These are phyloP conservation scores for Phialophora expanda DNA, from an alignment of 2,329 filamentous ascomycete genomes.

Conservation along the genomic window DNA sequence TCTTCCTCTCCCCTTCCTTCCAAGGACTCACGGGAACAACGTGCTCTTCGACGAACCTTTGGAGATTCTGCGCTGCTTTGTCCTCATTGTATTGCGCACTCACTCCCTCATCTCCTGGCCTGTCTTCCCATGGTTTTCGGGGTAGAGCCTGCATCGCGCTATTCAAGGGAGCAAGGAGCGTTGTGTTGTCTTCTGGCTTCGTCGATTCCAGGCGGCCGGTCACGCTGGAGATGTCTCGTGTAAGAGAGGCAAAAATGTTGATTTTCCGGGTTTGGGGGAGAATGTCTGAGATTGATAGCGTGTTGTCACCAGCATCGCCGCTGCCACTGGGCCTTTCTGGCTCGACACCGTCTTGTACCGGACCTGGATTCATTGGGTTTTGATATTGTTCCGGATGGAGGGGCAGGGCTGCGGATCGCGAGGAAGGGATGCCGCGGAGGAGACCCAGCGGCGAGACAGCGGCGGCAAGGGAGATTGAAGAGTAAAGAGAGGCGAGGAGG, in stretches of 20 bases:
- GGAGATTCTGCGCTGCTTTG: constrained; percentile 76
- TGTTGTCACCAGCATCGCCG: constrained; percentile 43
- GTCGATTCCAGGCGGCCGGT: constrained; percentile 66
- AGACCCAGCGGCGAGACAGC: constrained; percentile 24
- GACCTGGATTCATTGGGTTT: constrained; percentile 33
- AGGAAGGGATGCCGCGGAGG: constrained; percentile 15
- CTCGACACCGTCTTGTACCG: constrained; percentile 14
- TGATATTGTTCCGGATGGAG: constrained; percentile 19
- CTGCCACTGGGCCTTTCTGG: constrained; percentile 11
- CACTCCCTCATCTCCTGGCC: constrained; percentile 35
- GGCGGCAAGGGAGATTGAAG: constrained; percentile 27
- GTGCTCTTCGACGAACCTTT: constrained; percentile 83
- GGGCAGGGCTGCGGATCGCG: not conserved
- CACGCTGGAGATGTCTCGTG: constrained; percentile 74
- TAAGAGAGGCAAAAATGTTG: constrained; percentile 82
- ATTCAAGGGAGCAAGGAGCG: constrained; percentile 86
- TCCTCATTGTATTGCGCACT: constrained; percentile 69
- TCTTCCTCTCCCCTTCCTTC: constrained; percentile 65
- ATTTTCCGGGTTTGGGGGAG: constrained; percentile 78
- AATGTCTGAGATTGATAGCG: constrained; percentile 80
- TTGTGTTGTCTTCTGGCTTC: constrained; percentile 71
- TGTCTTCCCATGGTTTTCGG: constrained; percentile 79
- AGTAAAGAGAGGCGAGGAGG: constrained; percentile 23
- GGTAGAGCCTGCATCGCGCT: constrained; percentile 76
- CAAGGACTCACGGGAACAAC: constrained; percentile 77